Evolutionary conservation across 495 filamentous ascomycete species (phyloP), one percentile per base, ranked within the genome.

Genomic region (Aspergillus diversus): DNA sequence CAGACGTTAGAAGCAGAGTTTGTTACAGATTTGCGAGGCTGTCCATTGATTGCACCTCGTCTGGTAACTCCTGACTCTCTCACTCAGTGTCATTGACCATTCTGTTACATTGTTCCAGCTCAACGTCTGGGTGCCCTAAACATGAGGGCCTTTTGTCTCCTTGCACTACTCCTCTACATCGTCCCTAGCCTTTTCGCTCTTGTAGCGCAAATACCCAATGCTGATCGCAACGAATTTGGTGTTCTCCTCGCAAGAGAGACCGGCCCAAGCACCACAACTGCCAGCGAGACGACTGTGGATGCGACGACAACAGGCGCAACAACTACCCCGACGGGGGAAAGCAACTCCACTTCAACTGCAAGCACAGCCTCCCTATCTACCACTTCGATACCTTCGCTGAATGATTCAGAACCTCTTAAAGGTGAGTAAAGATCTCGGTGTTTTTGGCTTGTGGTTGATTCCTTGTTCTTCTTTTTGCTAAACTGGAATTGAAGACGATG

Each of bases 351-450:
- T 32, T 64, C 52, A 32, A 35, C 63, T 11, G 50, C 70, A 2
- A 55, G 66, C 8, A 55, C 65, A 3, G 57, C 63, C 11, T 43
- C 61, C n/a, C 16, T 64, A 1, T 60, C 69, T 13, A 33, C 66
- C 1, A 70, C 66, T 15, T 53, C 61, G 3, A 59, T 68, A 16
- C 60, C 66, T 4, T 57, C 66, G 47, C 47, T 72, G 21, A 69
- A 65, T 34, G 62, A 66, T 5, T 66, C 69, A 5, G 16, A 54
- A 5, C 43, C 66, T 6, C 65, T 59, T 8, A 51, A 65, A 5
- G 59, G 67, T 60, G 42, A 69, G 60, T 66, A 59, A 1, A 60
- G 66, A 2, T 51, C 35, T 15, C n/a, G 27, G 9, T 33, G 35
- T 51, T 17, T 17, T 27, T 3, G 31, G 35, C 27, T 57, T 69